Percentiles rank a stretch among this genome's conserved stretches.
Conservation (phyloP, 306 rosid genomes). For the Pterocarpus macrocarpus region DNA sequence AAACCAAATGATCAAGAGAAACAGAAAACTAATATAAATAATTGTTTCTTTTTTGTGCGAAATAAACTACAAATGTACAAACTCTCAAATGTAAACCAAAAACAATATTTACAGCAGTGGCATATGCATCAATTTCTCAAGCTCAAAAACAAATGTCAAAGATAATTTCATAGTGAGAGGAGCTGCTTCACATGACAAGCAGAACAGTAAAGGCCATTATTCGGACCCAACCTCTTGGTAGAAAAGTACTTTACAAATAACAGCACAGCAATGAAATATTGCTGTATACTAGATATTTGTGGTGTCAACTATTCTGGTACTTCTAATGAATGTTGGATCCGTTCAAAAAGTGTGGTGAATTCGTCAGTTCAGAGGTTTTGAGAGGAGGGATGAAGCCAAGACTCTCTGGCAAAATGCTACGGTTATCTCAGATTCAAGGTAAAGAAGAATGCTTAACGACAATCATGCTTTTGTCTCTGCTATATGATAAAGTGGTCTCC, state of each 20-base stretch:
- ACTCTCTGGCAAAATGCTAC: not conserved
- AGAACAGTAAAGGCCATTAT: not conserved
- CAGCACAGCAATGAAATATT: not conserved
- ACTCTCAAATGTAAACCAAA: slow-evolving; percentile 28
- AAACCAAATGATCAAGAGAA: slow-evolving; percentile 40
- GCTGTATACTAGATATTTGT: not conserved
- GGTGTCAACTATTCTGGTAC: not conserved
- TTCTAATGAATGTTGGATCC: slow-evolving; percentile 12
- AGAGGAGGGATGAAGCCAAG: not conserved
- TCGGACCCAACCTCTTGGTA: too few relatives aligned
- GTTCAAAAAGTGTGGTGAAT: not conserved
- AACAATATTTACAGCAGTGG: slow-evolving; percentile 20
- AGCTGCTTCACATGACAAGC: slow-evolving; percentile 18
- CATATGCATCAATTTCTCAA: slow-evolving; percentile 24
- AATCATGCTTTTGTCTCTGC: slow-evolving; percentile 6
- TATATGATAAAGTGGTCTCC: slow-evolving; percentile 19
- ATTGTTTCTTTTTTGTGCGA: not conserved
- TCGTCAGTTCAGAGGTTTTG: slow-evolving; percentile 1
- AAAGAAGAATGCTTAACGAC: not conserved
- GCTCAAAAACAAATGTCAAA: not conserved
- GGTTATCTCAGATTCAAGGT: not conserved
- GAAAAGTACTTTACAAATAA: not conserved
- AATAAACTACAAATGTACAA: slow-evolving; percentile 1
- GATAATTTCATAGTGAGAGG: not conserved
- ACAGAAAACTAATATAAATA: not conserved